These are phyloP conservation scores for Penstemon davidsonii DNA, from an alignment of 257 asterid species.

Conservation along the genomic window DNA sequence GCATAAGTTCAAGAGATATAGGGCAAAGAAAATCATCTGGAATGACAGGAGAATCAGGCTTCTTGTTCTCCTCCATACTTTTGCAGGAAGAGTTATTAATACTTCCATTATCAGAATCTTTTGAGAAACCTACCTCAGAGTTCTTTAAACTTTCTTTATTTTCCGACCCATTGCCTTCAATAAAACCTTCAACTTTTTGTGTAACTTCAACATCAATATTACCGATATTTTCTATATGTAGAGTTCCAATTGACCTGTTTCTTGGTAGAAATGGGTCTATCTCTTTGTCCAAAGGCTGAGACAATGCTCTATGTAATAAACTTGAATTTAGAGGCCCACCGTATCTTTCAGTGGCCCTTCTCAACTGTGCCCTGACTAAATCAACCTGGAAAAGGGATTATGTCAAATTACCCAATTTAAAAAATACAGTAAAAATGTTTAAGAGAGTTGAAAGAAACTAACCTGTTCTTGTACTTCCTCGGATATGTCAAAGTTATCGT, in stretches of 20 bases:
- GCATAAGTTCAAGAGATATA: constrained; percentile 93
- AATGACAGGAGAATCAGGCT: constrained; percentile 55
- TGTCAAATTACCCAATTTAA: constrained; percentile 23
- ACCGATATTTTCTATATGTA: constrained; percentile 50
- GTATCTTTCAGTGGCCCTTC: constrained; percentile 83
- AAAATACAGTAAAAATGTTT: background rate
- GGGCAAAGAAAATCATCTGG: constrained; percentile 92
- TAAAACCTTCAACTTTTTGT: constrained; percentile 33
- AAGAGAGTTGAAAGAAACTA: constrained; percentile 15
- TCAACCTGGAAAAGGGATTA: constrained; percentile 56
- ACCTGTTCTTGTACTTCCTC: constrained; percentile 99
- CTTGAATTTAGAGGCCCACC: constrained; percentile 69
- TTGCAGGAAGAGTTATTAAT: constrained; percentile 38
- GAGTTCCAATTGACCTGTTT: constrained; percentile 45
- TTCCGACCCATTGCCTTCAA: constrained; percentile 36
- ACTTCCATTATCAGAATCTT: constrained; percentile 37
- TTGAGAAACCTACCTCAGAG: constrained; percentile 33
- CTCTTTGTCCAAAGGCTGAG: constrained; percentile 70
- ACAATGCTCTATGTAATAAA: constrained; percentile 54
- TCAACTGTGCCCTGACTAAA: constrained; percentile 67
- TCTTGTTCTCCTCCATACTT: constrained; percentile 55
- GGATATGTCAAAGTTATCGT: constrained; percentile 68
- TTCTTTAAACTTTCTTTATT: constrained; percentile 34
- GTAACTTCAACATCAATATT: constrained; percentile 56
- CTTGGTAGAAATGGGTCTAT: constrained; percentile 54